phyloP scores from a whole-genome alignment of 768 basidiomycete species.

The Suillus occidentalis region DNA sequence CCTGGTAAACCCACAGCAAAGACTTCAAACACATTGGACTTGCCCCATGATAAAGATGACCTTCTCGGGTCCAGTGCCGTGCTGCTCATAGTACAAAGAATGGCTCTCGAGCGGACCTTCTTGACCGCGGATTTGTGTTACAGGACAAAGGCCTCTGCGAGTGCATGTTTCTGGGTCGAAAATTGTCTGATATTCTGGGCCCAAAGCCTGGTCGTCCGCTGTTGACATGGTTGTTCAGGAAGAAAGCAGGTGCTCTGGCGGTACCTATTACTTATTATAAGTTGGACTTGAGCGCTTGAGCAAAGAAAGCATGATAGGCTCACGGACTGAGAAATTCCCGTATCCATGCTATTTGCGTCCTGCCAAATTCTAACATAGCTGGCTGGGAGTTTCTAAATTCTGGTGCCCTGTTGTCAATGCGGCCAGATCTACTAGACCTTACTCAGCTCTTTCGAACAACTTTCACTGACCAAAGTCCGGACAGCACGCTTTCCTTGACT shows the following conservation, averaged over 20 bases:
- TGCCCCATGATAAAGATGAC: constrained; percentile 79
- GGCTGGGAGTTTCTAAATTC: no score
- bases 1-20: background rate
- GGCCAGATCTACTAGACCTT: no score
- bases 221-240: constrained; percentile 7
- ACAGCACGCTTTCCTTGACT: no score
- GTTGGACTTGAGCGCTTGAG: background rate
- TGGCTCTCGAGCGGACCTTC: constrained; percentile 59
- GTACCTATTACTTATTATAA: background rate
- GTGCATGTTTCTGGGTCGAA: constrained; percentile 63
- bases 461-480: no score
- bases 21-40: background rate
- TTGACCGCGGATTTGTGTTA: constrained; percentile 51
- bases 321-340: background rate
- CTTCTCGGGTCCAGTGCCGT: constrained; percentile 65
- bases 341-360: background rate
- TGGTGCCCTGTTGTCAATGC: no score
- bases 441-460: no score
- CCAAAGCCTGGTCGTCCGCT: constrained; percentile 14
- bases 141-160: constrained; percentile 75
- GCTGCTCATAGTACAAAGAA: constrained; percentile 78
- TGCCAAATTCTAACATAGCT: no score
- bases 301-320: background rate
- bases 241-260: background rate
- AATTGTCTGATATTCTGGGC: constrained; percentile 37